A percentile compares a stretch with the other conserved stretches of the same genome.
These are phyloP conservation scores for Trichoderma sp. DNA, from an alignment of 2,329 filamentous ascomycete species.

Conservation along the genomic window DNA sequence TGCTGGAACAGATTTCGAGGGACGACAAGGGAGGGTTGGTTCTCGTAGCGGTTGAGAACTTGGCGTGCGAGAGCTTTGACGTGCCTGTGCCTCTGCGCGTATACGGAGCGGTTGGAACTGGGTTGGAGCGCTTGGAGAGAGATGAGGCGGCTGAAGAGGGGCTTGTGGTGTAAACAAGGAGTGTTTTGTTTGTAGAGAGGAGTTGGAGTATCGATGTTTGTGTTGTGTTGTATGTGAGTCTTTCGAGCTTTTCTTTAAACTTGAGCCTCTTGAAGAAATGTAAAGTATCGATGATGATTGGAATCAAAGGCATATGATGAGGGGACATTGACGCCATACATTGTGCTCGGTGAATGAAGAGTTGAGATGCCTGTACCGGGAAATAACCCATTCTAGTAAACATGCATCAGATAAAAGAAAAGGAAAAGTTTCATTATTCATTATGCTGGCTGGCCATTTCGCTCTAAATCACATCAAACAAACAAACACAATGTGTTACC, in stretches of 20 bases:
- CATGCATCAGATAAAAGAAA: not conserved
- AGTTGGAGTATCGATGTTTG: not conserved
- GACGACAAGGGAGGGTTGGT: constrained; percentile 75
- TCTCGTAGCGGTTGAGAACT: constrained; percentile 71
- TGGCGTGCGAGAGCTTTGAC: constrained; percentile 87
- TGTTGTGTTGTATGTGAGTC: not conserved
- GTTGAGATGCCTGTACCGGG: not conserved
- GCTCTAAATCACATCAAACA: not conserved
- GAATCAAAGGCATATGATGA: not conserved
- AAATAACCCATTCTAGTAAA: not conserved
- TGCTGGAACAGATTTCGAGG: constrained; percentile 76
- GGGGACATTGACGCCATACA: not conserved
- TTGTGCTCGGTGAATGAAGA: not conserved
- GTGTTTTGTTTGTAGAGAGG: not conserved
- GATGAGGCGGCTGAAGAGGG: constrained; percentile 53
- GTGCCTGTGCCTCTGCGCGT: constrained; percentile 81
- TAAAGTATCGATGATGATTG: not conserved
- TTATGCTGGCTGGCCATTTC: not conserved
- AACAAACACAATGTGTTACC: not conserved
- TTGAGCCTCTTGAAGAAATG: not conserved
- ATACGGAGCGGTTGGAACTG: constrained; percentile 63
- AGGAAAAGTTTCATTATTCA: not conserved
- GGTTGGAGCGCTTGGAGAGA: constrained; percentile 55
- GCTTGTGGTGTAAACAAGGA: constrained; percentile 34
- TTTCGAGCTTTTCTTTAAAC: not conserved